phyloP scores from a whole-genome alignment of 345 rosid species.

The Corchorus capsularis region DNA sequence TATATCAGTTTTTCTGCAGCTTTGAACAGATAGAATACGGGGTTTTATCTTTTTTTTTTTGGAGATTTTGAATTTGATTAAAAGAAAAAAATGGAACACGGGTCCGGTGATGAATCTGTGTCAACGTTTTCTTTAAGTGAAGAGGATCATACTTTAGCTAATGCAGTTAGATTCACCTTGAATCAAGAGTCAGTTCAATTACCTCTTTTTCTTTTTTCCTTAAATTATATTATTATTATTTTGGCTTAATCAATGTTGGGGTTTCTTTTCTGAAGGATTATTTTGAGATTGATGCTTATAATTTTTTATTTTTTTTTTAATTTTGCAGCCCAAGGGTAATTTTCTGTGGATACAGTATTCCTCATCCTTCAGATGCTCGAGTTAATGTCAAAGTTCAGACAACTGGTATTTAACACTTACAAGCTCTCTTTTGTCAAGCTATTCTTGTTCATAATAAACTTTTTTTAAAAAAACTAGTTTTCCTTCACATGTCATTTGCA shows the following conservation, averaged over 20 bases:
- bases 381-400: slow-evolving; percentile 87
- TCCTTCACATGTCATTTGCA: neutral
- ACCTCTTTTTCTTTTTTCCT: neutral
- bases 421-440: neutral
- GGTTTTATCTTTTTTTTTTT: neutral
- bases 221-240: neutral
- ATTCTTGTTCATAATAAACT: neutral
- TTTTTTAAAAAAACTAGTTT: neutral
- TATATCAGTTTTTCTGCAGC: neutral
- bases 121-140: slow-evolving; percentile 71
- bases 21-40: neutral
- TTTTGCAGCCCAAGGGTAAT: slow-evolving; percentile 79
- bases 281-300: neutral
- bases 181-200: slow-evolving; percentile 80
- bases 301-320: slow-evolving; percentile 25
- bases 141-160: slow-evolving; percentile 91
- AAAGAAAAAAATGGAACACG: slow-evolving; percentile 64
- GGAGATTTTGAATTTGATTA: neutral
- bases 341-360: slow-evolving; percentile 77
- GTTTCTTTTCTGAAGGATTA: neutral
- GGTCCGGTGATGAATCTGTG: slow-evolving; percentile 52
- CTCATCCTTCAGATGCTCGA: slow-evolving; percentile 86
- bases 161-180: slow-evolving; percentile 74
- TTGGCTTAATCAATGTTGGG: neutral
- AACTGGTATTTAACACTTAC: slow-evolving; percentile 53